Evolutionary conservation across 768 basidiomycete species (phyloP), one percentile per base, ranked within the genome.

Genomic region (Tephrocybe sp.): DNA sequence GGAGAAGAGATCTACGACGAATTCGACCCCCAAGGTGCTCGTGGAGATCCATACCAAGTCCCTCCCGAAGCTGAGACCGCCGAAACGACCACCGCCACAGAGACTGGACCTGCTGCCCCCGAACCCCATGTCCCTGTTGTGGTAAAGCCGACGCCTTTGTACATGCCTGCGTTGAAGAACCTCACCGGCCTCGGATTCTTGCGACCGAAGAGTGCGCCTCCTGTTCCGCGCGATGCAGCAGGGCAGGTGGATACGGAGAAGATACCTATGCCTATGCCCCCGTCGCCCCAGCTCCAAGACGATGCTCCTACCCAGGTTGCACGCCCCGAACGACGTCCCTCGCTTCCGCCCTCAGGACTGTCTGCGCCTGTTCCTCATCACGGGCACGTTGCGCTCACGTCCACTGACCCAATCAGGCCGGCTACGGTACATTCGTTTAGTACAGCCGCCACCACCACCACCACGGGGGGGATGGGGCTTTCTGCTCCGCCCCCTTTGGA

Each of bases 1-100:
- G 92, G 92, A 12, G 91, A 94, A 69, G 92, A 94, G 61, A 93
- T 95, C 46, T 91, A 89, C 53, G 91, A 94, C 61, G 92, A 94
- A 69, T 93, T 90, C 63, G 92, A 93, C 61, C 77, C 79, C 10
- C 81, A 89, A 65, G 89, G 87, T 36, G 80, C 80, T n/a, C 79
- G 75, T 54, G 80, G 74, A 11, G 78, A 75, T 61, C 80, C 63
- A 38, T 68, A 68, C 55, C 65, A 72, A 56, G 59, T 71, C 13
- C 66, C 68, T 34, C 58, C 67, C 2, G 54, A 62, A 49, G 30
- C 13, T 3, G 10, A 13, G 11, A 5, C 11, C 5, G 35, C 35
- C 17, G 17, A 3, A 36, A 36, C 13, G 10, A 5, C 35, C 35
- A 26, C 26, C 26, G 26, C 35, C 13, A 17, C 51, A 33, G 54